phyloP scores from a whole-genome alignment of 2,329 filamentous ascomycete species.

The Neonectria hederae region DNA sequence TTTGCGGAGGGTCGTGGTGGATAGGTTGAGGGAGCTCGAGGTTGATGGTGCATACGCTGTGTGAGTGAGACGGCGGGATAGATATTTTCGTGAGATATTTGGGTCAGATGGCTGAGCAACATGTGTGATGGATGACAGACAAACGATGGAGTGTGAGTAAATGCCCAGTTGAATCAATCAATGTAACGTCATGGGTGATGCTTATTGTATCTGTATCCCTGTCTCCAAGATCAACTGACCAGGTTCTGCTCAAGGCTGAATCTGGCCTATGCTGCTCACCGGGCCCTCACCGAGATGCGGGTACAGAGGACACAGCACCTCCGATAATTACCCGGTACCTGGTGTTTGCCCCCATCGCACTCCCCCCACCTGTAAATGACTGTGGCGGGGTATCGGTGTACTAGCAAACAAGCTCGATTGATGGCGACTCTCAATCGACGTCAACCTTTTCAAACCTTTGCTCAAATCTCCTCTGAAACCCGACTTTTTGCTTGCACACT shows the following conservation, averaged over 20 bases:
- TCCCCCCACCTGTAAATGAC: slow-evolving; percentile 17
- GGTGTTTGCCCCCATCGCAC: not conserved
- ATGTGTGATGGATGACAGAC: too few species aligned
- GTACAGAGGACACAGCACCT: not conserved
- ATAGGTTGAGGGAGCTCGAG: slow-evolving; percentile 11
- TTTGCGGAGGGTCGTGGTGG: slow-evolving; percentile 49
- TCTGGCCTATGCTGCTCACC: not conserved
- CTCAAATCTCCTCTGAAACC: not conserved
- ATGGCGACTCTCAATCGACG: not conserved
- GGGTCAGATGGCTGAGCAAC: not conserved
- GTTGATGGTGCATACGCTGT: not conserved
- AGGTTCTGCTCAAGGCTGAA: not conserved
- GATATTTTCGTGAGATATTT: too few species aligned
- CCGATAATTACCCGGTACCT: slow-evolving; percentile 1
- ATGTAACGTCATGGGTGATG: too few species aligned
- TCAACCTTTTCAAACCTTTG: slow-evolving; percentile 5
- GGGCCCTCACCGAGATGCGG: not conserved
- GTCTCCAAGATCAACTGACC: not conserved
- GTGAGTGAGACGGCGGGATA: not conserved
- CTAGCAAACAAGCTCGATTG: slow-evolving; percentile 3
- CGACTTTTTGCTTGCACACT: not conserved
- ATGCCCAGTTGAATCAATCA: too few species aligned
- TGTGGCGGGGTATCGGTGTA: slow-evolving; percentile 37
- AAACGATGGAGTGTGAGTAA: too few species aligned
- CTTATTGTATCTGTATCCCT: not conserved